Conservation (phyloP, 2,329 filamentous ascomycete genomes). For the Botrytis paeoniae region DNA sequence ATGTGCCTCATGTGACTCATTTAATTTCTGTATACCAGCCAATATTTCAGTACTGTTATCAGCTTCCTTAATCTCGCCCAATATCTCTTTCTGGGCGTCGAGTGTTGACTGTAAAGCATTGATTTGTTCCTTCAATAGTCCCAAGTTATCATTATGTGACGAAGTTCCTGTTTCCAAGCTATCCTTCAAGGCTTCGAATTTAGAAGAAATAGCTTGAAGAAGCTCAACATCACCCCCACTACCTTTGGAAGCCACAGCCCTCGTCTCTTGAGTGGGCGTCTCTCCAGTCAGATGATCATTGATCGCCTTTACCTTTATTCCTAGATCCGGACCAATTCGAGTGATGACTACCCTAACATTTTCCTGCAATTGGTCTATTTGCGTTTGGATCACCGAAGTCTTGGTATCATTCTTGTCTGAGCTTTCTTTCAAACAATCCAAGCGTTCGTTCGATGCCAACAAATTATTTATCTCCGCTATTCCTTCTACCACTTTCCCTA, state of each 20-base stretch:
- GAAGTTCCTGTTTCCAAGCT: conserved; percentile 25
- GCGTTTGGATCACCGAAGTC: conserved; percentile 33
- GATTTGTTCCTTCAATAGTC: conserved; percentile 26
- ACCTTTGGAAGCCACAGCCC: conserved; percentile 15
- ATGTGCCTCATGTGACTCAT: conserved; percentile 32
- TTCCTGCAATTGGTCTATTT: conserved; percentile 35
- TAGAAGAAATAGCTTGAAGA: conserved; percentile 28
- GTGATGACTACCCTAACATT: conserved; percentile 33
- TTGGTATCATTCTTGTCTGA: conserved; percentile 31
- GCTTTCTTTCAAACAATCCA: conserved; percentile 28
- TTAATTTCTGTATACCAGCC: conserved; percentile 32
- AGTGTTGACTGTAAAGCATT: conserved; percentile 26
- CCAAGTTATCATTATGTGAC: conserved; percentile 24
- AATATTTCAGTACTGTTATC: conserved; percentile 27
- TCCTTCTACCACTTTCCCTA: conserved; percentile 27
- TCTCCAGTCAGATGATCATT: conserved; percentile 23
- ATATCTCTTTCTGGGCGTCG: conserved; percentile 25
- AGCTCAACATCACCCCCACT: conserved; percentile 21
- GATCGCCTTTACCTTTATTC: conserved; percentile 30
- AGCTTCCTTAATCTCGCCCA: conserved; percentile 29
- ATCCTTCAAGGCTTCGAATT: conserved; percentile 28
- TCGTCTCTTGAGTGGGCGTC: background rate
- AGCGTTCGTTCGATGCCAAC: conserved; percentile 24
- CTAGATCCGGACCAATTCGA: conserved; percentile 30
- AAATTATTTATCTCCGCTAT: conserved; percentile 28